phyloP scores from a whole-genome alignment of 2,329 filamentous ascomycete species.

The Botrytis sinoallii region DNA sequence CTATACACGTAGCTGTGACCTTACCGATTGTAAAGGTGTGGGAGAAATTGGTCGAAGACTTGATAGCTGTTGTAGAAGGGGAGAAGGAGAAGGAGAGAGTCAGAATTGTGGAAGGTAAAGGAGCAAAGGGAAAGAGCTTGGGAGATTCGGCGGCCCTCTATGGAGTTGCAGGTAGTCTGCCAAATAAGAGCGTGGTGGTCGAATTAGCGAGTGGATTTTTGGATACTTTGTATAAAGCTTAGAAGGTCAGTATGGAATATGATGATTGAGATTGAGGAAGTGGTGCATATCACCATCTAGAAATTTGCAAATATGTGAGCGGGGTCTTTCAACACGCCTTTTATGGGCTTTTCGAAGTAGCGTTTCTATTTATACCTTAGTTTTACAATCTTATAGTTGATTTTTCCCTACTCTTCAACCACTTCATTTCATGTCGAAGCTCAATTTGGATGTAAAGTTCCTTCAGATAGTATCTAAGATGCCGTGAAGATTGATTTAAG shows the following conservation, averaged over 20 bases:
- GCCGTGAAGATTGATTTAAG: neutral
- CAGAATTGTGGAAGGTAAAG: slow-evolving; percentile 66
- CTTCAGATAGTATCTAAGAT: neutral
- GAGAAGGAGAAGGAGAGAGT: slow-evolving; percentile 81
- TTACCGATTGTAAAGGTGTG: slow-evolving; percentile 78
- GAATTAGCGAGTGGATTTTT: slow-evolving; percentile 88
- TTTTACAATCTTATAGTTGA: neutral
- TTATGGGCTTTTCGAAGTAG: neutral
- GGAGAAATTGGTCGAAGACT: slow-evolving; percentile 73
- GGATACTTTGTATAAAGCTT: slow-evolving; percentile 89
- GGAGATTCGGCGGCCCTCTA: slow-evolving; percentile 87
- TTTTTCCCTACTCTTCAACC: neutral
- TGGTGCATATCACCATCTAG: neutral
- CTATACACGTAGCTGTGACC: slow-evolving; percentile 92
- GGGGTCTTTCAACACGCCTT: neutral
- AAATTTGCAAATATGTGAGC: neutral
- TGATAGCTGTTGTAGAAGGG: slow-evolving; percentile 62
- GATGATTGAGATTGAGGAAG: neutral
- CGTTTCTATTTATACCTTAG: neutral
- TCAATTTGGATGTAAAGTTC: neutral
- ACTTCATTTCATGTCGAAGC: neutral
- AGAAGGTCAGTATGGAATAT: slow-evolving; percentile 21
- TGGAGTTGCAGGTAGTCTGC: slow-evolving; percentile 89
- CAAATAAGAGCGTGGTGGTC: slow-evolving; percentile 92
- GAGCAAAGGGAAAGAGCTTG: slow-evolving; percentile 60